phyloP scores from a whole-genome alignment of 345 rosid genomes.

The Gossypium sturtianum region DNA sequence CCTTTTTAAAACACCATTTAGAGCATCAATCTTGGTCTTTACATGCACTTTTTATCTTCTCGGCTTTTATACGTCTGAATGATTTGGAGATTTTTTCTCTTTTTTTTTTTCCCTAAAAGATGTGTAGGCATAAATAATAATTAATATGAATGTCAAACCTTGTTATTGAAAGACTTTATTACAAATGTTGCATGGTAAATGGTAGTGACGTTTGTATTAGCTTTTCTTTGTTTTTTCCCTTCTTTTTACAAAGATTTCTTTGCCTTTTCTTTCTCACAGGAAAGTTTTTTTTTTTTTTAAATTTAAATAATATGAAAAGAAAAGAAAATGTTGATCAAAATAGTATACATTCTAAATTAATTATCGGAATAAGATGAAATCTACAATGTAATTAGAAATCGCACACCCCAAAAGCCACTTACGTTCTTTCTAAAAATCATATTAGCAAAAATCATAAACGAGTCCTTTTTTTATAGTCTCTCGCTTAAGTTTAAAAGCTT shows the following conservation, averaged over 20 bases:
- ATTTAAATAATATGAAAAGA: too few relatives aligned
- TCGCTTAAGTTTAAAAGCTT: too few relatives aligned
- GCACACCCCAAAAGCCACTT: too few relatives aligned
- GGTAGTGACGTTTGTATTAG: conserved; percentile 21
- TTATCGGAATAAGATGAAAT: too few relatives aligned
- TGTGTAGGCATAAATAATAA: conserved; percentile 32
- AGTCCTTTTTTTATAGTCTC: too few relatives aligned
- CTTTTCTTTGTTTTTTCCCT: conserved; percentile 12
- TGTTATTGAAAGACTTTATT: conserved; percentile 23
- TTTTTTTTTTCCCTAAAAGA: neutral
- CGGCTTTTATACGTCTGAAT: conserved; percentile 26
- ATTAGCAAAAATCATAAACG: too few relatives aligned
- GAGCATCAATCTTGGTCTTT: conserved; percentile 22
- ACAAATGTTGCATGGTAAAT: conserved; percentile 32
- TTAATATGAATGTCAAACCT: conserved; percentile 26
- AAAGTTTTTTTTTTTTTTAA: neutral
- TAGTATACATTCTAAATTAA: too few relatives aligned
- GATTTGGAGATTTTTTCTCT: conserved; percentile 13
- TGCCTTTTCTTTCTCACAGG: neutral
- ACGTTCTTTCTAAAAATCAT: too few relatives aligned
- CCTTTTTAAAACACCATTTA: conserved; percentile 16
- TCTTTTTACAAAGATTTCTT: neutral
- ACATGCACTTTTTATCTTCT: conserved; percentile 7
- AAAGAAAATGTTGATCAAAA: too few relatives aligned
- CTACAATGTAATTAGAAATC: too few relatives aligned